Conservation (phyloP, 2,329 filamentous ascomycete genomes). For the Monosporascus cannonballus region DNA sequence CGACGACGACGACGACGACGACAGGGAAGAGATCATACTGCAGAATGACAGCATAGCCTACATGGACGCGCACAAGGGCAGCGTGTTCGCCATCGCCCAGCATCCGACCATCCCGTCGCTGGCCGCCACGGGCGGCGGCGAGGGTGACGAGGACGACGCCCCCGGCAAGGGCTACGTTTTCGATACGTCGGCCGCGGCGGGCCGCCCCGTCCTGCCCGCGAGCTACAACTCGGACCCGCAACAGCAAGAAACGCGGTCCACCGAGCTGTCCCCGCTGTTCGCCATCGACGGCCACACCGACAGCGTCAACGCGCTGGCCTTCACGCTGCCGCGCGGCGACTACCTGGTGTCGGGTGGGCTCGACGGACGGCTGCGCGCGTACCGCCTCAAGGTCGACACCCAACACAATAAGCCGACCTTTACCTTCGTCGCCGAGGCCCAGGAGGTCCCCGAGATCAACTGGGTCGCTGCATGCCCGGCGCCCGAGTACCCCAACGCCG, state of each 20-base stretch:
- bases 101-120: constrained; percentile 75
- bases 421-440: constrained; percentile 66
- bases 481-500: constrained; percentile 64
- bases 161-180: constrained; percentile 81
- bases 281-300: constrained; percentile 86
- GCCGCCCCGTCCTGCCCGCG: constrained; percentile 64
- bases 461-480: constrained; percentile 78
- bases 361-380: constrained; percentile 75
- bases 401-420: constrained; percentile 37
- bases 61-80: constrained; percentile 86
- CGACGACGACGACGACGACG: constrained; percentile 54
- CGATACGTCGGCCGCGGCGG: constrained; percentile 60
- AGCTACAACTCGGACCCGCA: constrained; percentile 66
- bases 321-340: constrained; percentile 77
- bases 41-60: constrained; percentile 91
- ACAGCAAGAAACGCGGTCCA: constrained; percentile 44
- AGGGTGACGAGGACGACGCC: constrained; percentile 51
- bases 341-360: constrained; percentile 82
- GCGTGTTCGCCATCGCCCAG: constrained; percentile 90
- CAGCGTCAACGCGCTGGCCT: constrained; percentile 79
- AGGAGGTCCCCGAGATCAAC: constrained; percentile 93
- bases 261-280: constrained; percentile 59
- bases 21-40: constrained; percentile 64
- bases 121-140: constrained; percentile 77
- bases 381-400: constrained; percentile 45